Base-by-base conservation (phyloP, 805 yeast genomes). In the Starmerella sirachaensis region DNA sequence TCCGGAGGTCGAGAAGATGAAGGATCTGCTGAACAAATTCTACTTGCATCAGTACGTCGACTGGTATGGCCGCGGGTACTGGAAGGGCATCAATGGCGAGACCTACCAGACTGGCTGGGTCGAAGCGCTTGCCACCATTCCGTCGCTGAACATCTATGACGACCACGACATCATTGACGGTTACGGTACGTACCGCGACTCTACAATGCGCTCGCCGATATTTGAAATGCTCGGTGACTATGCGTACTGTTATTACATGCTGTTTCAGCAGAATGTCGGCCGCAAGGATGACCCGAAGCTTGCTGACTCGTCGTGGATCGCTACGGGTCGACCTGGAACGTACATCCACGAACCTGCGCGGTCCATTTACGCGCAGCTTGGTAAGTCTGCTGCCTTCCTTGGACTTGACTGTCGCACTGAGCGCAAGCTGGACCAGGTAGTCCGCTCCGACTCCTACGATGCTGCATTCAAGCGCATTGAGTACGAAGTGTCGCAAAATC, bases 131-230 rank as follows among this genome's bases (percentile, higher is more conserved):
- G 76, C 93, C 0, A 73, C 74, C 32, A 86, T 88, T 45, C 97
- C 98, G 5, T 70, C 78, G 24, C 66, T 88, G 38, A 88, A 86
- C 57, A 72, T 88, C 22, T 86, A 64, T 60, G 98, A 88, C 58
- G 98, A 88, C 57, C 98, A 88, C 60, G 97, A 91, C 57, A 82
- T 88, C 36, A 86, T 91, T 48, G 98, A 88, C 55, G 98, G 97
- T 2, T 88, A 74, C 60, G 98, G 97, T 2, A 81, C 94, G 0
- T 88, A 88, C 57, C 65, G 68, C 33, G 80, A 84, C 47, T 40
- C 58, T 1, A 82, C 94, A 23, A 85, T 84, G 94, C 50, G 51
- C 3, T 71, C 74, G 27, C 75, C 73, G 1, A 70, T 82, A 7
- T 82, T 88, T 55, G 56, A 59, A 40, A 72, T 77, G 10, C 69